Conservation (phyloP, 345 rosid genomes). For the Boechera retrofracta region DNA sequence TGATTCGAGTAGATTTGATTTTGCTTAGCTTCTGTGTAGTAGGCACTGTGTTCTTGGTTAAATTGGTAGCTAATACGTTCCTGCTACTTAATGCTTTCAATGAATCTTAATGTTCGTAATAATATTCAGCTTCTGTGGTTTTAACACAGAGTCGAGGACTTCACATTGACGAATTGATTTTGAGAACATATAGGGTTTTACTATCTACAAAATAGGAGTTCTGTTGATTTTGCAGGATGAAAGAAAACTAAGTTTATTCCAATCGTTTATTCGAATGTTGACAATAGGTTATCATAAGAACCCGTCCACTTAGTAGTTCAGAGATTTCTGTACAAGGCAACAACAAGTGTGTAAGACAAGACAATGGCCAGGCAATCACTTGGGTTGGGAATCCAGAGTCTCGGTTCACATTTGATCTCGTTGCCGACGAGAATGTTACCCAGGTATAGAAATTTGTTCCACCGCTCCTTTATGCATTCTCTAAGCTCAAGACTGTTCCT, state of each 20-base stretch:
- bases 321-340: constrained; percentile 86
- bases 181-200: neutral
- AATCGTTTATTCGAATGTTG: constrained; percentile 2
- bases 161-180: neutral
- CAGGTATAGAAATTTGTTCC: constrained; percentile 56
- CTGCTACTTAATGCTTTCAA: neutral
- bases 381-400: constrained; percentile 95
- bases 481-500: neutral
- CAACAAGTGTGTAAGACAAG: constrained; percentile 81
- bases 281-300: constrained; percentile 81
- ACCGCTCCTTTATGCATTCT: neutral
- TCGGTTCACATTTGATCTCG: constrained; percentile 90
- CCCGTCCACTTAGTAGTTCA: constrained; percentile 82
- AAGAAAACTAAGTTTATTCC: neutral
- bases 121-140: neutral
- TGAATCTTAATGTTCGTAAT: neutral
- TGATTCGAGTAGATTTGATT: constrained; percentile 11
- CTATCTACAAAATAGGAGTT: neutral
- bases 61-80: neutral
- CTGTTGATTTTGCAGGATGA: neutral
- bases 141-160: neutral
- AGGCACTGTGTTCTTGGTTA: constrained; percentile 6
- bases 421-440: constrained; percentile 86
- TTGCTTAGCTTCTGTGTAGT: neutral
- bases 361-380: constrained; percentile 78